Conservation (phyloP, 2,329 filamentous ascomycete species). For the Cyphellophora attinorum region DNA sequence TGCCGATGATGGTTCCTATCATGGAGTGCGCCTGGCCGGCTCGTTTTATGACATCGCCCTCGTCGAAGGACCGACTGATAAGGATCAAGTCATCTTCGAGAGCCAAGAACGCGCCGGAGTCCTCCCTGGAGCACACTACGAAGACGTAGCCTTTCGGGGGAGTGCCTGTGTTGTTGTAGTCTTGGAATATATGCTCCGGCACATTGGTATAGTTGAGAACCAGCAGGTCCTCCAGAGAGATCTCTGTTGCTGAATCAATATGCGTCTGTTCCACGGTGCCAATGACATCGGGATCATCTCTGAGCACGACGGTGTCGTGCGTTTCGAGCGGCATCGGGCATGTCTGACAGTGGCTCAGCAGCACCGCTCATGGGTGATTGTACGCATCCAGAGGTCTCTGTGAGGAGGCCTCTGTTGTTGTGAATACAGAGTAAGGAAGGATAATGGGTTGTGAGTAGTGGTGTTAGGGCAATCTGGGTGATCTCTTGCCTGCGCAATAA, state of each 20-base stretch:
- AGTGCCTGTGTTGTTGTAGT: constrained; percentile 10
- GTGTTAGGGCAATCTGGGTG: too few relatives aligned
- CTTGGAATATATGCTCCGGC: constrained; percentile 20
- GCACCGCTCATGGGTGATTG: too few relatives aligned
- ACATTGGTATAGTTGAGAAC: constrained; percentile 22
- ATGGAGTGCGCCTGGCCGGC: constrained; percentile 33
- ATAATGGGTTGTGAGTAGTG: too few relatives aligned
- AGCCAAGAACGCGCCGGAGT: constrained; percentile 32
- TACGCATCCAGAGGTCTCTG: too few relatives aligned
- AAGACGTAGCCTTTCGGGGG: constrained; percentile 44
- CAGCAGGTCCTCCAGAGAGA: constrained; percentile 23
- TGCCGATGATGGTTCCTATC: constrained; percentile 46
- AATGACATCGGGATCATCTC: constrained; percentile 27
- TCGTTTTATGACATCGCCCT: constrained; percentile 48
- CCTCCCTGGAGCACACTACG: constrained; percentile 29
- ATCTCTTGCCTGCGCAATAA: too few relatives aligned
- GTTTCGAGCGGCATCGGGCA: constrained; percentile 16
- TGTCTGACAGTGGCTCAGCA: too few relatives aligned
- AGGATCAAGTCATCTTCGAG: constrained; percentile 37
- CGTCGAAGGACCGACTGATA: constrained; percentile 43
- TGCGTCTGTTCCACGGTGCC: constrained; percentile 34
- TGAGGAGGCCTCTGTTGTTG: too few relatives aligned
- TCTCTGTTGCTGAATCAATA: constrained; percentile 10
- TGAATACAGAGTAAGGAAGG: too few relatives aligned
- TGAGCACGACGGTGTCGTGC: constrained; percentile 32